Conservation (phyloP, 2,329 filamentous ascomycete species). For the Claviceps quebecensis region DNA sequence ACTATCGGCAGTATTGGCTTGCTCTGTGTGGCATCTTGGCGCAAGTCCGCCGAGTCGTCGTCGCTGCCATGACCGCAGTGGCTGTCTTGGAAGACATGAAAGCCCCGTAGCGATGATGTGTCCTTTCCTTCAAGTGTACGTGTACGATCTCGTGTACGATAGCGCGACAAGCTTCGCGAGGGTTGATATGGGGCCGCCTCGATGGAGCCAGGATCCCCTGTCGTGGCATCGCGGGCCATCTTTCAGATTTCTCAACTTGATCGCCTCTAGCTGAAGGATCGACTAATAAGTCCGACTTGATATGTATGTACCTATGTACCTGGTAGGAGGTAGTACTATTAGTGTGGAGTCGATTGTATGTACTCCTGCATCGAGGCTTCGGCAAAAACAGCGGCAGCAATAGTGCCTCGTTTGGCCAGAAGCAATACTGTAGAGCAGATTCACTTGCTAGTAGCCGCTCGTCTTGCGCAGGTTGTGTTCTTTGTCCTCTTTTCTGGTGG, state of each 20-base stretch:
- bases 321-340: too few relatives aligned
- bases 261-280: neutral
- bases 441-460: neutral
- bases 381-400: neutral
- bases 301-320: too few relatives aligned
- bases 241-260: neutral
- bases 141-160: conserved; percentile 17
- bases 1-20: neutral
- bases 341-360: neutral
- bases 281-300: too few relatives aligned
- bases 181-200: conserved; percentile 10
- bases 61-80: conserved; percentile 1
- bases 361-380: neutral
- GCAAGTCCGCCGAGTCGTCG: neutral
- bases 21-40: neutral
- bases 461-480: neutral
- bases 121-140: conserved; percentile 21
- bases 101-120: conserved; percentile 16
- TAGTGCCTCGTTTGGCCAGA: too few relatives aligned
- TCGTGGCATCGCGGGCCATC: conserved; percentile 5
- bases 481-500: neutral
- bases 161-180: conserved; percentile 15
- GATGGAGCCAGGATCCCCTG: conserved; percentile 2
- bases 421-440: neutral
- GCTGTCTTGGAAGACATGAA: conserved; percentile 17